Evolutionary conservation across 371 early-diverging fungal genomes (phyloP).

Genomic region (Globomyces sp.): DNA sequence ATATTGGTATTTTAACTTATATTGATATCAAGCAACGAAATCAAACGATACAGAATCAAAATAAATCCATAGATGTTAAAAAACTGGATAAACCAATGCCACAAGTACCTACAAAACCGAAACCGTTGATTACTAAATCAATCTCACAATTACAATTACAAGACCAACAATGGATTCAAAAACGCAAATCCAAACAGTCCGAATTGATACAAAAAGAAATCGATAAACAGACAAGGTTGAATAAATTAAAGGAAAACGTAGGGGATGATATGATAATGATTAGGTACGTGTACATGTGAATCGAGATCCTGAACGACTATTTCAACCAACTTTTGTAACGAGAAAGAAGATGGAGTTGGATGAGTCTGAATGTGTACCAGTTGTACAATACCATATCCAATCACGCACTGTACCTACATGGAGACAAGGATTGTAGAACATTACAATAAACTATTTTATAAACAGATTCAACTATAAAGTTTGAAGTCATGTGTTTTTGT

Average conservation of each 20-base stretch:
- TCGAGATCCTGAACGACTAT: constrained; percentile 2
- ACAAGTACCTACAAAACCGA: too few relatives aligned
- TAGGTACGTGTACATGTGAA: constrained; percentile 7
- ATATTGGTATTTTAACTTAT: not conserved
- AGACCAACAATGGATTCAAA: not conserved
- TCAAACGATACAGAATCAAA: not conserved
- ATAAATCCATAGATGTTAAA: not conserved
- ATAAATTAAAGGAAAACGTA: constrained; percentile 1
- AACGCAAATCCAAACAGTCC: not conserved
- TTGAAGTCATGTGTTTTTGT: too few relatives aligned
- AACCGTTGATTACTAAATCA: too few relatives aligned
- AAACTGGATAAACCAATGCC: too few relatives aligned
- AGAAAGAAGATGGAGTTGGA: too few relatives aligned
- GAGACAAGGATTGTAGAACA: not conserved
- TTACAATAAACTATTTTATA: too few relatives aligned
- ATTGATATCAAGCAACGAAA: too few relatives aligned
- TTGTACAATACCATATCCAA: not conserved
- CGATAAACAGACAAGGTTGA: not conserved
- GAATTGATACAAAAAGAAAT: not conserved
- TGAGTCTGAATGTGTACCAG: too few relatives aligned
- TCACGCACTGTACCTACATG: not conserved
- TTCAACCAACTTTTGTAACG: not conserved
- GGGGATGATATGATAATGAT: not conserved
- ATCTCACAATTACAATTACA: not conserved
- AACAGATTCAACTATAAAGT: too few relatives aligned